Evolutionary conservation across 192 early-diverging fungal species (phyloP).

Genomic region (Gigaspora rosea): DNA sequence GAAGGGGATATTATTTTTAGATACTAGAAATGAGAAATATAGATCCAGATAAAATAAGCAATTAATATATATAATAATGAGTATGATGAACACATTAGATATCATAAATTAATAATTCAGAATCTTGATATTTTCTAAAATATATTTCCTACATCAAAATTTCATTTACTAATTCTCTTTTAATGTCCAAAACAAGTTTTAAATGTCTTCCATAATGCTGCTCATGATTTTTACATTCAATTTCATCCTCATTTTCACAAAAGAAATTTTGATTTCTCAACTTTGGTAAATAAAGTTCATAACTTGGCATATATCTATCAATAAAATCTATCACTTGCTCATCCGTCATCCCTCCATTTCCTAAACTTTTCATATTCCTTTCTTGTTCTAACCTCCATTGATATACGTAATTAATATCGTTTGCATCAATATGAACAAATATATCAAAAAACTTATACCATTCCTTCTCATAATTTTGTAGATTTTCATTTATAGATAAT

Average conservation of each 20-base stretch:
- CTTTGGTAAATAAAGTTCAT: constrained; percentile 61
- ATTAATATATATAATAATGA: too few relatives aligned
- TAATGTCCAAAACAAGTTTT: neutral
- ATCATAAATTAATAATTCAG: too few relatives aligned
- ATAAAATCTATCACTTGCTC: constrained; percentile 85
- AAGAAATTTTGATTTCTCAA: constrained; percentile 53
- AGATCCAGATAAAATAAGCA: too few relatives aligned
- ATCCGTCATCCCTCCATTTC: constrained; percentile 64
- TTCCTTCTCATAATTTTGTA: constrained; percentile 56
- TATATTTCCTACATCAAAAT: neutral
- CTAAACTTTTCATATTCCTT: constrained; percentile 51
- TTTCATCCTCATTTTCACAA: constrained; percentile 10
- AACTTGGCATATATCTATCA: constrained; percentile 85
- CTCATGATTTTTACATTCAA: neutral
- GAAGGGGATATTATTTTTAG: too few relatives aligned
- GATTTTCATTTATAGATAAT: constrained; percentile 45
- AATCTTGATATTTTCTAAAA: too few relatives aligned
- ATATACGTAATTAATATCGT: constrained; percentile 68
- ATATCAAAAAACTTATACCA: constrained; percentile 74
- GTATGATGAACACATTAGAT: too few relatives aligned
- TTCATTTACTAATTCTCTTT: neutral
- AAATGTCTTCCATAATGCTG: neutral
- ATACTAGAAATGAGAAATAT: too few relatives aligned
- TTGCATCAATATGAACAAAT: constrained; percentile 70
- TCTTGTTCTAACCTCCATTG: constrained; percentile 91